Evolutionary conservation across 2,329 filamentous ascomycete genomes (phyloP).

Genomic region (Pseudogymnoascus destructans): DNA sequence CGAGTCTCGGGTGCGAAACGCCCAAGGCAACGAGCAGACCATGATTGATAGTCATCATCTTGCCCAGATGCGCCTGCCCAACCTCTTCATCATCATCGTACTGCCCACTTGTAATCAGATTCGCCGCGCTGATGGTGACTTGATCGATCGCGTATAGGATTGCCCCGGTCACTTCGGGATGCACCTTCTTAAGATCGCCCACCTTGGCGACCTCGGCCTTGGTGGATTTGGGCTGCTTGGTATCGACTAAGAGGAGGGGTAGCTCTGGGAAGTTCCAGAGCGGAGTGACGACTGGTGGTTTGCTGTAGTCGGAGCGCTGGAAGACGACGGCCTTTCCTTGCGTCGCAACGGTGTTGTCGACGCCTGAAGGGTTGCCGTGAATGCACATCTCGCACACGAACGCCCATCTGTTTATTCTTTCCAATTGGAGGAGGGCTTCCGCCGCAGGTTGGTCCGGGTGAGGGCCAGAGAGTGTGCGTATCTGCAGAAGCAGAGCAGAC

Average conservation of each 20-base stretch:
- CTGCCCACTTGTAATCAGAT: conserved; percentile 42
- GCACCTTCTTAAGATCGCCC: conserved; percentile 51
- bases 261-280: conserved; percentile 85
- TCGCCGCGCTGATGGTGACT: conserved; percentile 44
- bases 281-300: conserved; percentile 62
- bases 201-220: conserved; percentile 80
- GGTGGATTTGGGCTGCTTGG: conserved; percentile 76
- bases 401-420: conserved; percentile 94
- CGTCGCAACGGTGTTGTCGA: conserved; percentile 91
- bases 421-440: conserved; percentile 80
- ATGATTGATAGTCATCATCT: conserved; percentile 88
- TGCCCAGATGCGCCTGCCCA: conserved; percentile 61
- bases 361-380: conserved; percentile 89
- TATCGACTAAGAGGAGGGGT: conserved; percentile 81
- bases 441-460: conserved; percentile 81
- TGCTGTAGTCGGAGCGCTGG: conserved; percentile 62
- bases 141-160: conserved; percentile 80
- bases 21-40: conserved; percentile 81
- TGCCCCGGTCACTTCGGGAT: conserved; percentile 64
- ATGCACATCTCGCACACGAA: conserved; percentile 97
- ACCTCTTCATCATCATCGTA: conserved; percentile 54
- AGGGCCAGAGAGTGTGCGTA: conserved; percentile 75
- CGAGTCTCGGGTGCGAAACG: conserved; percentile 85
- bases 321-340: conserved; percentile 93
- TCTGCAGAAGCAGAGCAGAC: conserved; percentile 72